These are phyloP conservation scores for Saturnispora halmiae DNA, from an alignment of 805 yeast genomes.

Conservation along the genomic window DNA sequence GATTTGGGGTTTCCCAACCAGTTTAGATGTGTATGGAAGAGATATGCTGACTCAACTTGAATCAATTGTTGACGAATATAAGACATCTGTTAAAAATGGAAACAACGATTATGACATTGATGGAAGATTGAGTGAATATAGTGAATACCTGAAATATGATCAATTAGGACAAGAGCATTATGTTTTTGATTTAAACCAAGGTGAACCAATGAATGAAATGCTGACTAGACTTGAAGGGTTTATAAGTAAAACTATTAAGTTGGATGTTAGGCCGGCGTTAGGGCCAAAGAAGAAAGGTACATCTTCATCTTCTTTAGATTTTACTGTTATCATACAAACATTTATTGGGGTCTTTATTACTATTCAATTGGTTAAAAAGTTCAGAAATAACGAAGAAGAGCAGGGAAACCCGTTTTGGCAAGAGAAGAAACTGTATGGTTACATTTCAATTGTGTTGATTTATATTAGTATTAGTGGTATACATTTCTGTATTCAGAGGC, in stretches of 20 bases:
- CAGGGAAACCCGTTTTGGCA: conserved; percentile 5
- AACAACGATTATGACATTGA: conserved; percentile 6
- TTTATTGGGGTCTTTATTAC: conserved; percentile 9
- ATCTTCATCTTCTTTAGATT: conserved; percentile 3
- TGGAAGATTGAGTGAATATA: background rate
- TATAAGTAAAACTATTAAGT: conserved; percentile 3
- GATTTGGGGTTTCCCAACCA: conserved; percentile 51
- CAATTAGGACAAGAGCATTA: conserved; percentile 15
- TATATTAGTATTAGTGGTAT: conserved; percentile 50
- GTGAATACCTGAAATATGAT: conserved; percentile 6
- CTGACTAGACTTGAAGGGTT: conserved; percentile 9
- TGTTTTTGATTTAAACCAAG: conserved; percentile 11
- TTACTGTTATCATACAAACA: conserved; percentile 7
- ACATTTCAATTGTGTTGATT: conserved; percentile 32
- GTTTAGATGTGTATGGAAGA: conserved; percentile 11
- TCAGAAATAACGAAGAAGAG: background rate
- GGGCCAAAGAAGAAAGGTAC: background rate
- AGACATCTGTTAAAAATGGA: conserved; percentile 1
- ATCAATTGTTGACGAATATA: background rate
- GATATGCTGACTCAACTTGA: conserved; percentile 4
- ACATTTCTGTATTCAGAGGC: conserved; percentile 51
- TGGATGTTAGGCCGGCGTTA: conserved; percentile 9
- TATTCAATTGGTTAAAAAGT: conserved; percentile 8
- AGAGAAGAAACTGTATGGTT: conserved; percentile 14
- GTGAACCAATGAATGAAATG: conserved; percentile 12